Conservation (phyloP, 768 basidiomycete species). For the Mycena alexandri region DNA sequence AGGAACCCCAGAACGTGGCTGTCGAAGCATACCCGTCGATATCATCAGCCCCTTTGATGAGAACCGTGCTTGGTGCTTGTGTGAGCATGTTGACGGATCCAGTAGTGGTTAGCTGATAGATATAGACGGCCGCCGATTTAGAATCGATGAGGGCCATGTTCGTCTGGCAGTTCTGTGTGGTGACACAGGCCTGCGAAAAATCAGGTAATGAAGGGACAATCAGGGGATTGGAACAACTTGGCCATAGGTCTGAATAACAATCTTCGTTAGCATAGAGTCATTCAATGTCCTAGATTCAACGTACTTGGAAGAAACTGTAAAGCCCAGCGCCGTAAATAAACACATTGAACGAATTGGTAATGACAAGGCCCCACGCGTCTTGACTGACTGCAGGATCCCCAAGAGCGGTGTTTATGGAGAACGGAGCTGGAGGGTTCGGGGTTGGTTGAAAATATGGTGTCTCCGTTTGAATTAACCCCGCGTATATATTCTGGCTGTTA, state of each 20-base stretch:
- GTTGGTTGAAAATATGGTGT: slow-evolving; percentile 66
- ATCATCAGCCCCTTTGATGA: too few species aligned
- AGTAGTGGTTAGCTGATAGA: not conserved
- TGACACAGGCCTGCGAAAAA: not conserved
- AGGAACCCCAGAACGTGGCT: too few species aligned
- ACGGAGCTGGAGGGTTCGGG: slow-evolving; percentile 59
- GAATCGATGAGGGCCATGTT: not conserved
- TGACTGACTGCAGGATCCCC: slow-evolving; percentile 14
- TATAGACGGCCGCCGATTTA: not conserved
- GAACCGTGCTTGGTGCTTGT: too few species aligned
- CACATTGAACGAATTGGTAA: slow-evolving; percentile 56
- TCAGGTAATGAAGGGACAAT: too few species aligned
- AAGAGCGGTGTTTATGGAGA: slow-evolving; percentile 47
- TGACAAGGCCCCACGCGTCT: slow-evolving; percentile 57
- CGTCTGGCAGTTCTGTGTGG: not conserved
- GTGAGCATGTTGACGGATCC: too few species aligned
- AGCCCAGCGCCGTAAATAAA: slow-evolving; percentile 64
- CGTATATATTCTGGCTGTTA: slow-evolving; percentile 60
- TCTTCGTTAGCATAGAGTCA: not conserved
- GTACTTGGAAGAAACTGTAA: slow-evolving; percentile 66
- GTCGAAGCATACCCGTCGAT: too few species aligned
- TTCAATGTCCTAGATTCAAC: not conserved
- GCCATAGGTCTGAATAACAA: not conserved
- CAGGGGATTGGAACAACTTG: not conserved
- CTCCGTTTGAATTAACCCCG: slow-evolving; percentile 67